Conservation (phyloP, 2,329 filamentous ascomycete species). For the Colletotrichum salicis region DNA sequence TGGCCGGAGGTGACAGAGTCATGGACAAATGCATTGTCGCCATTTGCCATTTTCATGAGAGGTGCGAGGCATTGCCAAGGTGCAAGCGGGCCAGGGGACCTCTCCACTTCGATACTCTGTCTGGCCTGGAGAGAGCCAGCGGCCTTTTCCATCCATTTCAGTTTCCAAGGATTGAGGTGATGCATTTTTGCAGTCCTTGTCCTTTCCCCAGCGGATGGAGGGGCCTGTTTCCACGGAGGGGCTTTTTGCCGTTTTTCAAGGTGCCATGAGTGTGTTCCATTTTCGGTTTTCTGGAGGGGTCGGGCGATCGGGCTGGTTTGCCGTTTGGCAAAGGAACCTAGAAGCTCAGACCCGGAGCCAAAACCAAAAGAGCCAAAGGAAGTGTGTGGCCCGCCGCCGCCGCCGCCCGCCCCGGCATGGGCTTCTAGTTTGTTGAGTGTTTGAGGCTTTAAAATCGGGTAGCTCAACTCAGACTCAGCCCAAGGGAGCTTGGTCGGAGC, state of each 20-base stretch:
- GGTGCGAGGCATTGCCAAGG: constrained; percentile 2
- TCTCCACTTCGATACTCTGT: background rate
- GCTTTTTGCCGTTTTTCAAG: constrained; percentile 1
- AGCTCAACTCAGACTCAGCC: constrained; percentile 7
- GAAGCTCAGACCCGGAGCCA: background rate
- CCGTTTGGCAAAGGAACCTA: background rate
- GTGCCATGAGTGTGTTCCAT: background rate
- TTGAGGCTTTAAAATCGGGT: constrained; percentile 17
- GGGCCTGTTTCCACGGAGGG: background rate
- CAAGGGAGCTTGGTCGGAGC: constrained; percentile 2
- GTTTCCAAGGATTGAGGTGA: too few relatives aligned
- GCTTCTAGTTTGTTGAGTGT: constrained; percentile 34
- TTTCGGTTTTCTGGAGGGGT: background rate
- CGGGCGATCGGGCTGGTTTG: constrained; percentile 9
- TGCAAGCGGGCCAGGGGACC: constrained; percentile 15
- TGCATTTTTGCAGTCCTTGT: background rate
- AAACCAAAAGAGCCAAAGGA: background rate
- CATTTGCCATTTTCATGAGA: constrained; percentile 5
- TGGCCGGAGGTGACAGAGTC: background rate
- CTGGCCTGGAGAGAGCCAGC: background rate
- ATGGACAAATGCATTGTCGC: constrained; percentile 14
- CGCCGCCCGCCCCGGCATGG: constrained; percentile 12
- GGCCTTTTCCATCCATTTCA: background rate
- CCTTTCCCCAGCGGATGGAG: constrained; percentile 9
- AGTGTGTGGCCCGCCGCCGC: constrained; percentile 11